A percentile compares a stretch with the other conserved stretches of the same genome.
phyloP scores from a whole-genome alignment of 805 yeast genomes.

The Yamadazyma scolyti region DNA sequence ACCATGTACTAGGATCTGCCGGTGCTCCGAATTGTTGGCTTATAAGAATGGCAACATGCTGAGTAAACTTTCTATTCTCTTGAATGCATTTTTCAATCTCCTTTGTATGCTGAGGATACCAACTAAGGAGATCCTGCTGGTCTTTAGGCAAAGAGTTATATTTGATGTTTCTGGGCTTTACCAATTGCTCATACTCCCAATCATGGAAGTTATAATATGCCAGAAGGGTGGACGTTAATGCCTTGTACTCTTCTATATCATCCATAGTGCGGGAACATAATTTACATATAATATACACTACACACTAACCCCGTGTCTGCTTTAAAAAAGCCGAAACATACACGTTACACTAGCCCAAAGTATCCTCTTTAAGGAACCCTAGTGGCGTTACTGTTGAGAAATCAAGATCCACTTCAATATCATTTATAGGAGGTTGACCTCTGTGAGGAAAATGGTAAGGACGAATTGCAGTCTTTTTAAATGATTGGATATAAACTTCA shows the following conservation, averaged over 20 bases:
- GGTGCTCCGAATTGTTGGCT: conserved; percentile 51
- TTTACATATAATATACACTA: not conserved
- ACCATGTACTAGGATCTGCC: conserved; percentile 38
- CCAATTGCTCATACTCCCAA: conserved; percentile 29
- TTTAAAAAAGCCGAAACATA: not conserved
- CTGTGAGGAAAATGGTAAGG: conserved; percentile 15
- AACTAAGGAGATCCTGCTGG: conserved; percentile 45
- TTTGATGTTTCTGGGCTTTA: conserved; percentile 28
- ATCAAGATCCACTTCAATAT: conserved; percentile 9
- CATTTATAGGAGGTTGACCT: no score
- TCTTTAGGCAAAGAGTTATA: conserved; percentile 26
- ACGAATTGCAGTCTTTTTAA: conserved; percentile 12
- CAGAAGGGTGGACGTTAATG: conserved; percentile 34
- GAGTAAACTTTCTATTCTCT: conserved; percentile 43
- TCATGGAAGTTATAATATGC: conserved; percentile 30
- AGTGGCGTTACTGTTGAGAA: conserved; percentile 8
- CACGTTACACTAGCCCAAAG: no score
- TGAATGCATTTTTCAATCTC: conserved; percentile 40
- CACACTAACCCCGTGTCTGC: not conserved
- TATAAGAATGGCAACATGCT: conserved; percentile 37
- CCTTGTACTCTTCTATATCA: conserved; percentile 30
- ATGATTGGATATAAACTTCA: conserved; percentile 12
- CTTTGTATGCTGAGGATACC: conserved; percentile 44
- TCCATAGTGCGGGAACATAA: conserved; percentile 4
- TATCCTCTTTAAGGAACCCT: conserved; percentile 14